Percentiles rank a stretch among this genome's conserved stretches.
These are phyloP conservation scores for Dactylorhiza incarnata DNA, from an alignment of 106 monocot genomes.

Conservation along the genomic window DNA sequence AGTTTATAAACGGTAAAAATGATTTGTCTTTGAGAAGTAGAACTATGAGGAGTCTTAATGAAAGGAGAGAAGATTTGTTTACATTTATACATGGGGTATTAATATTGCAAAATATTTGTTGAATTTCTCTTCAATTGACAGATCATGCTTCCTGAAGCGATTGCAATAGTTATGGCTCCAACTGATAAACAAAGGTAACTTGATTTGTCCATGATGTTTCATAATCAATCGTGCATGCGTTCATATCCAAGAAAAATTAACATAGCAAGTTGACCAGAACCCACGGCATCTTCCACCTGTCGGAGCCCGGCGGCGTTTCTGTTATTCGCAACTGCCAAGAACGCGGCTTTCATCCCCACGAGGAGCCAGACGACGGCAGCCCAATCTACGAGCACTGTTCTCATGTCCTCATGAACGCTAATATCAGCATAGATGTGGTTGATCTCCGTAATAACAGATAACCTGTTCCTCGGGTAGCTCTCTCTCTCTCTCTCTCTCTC, in stretches of 20 bases:
- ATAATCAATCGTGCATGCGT: too few relatives aligned
- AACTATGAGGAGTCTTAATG: too few relatives aligned
- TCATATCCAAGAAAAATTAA: too few relatives aligned
- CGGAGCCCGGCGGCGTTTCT: constrained; percentile 62
- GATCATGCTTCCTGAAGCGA: constrained; percentile 99
- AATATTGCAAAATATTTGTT: neutral
- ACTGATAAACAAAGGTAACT: constrained; percentile 80
- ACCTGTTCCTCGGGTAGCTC: neutral
- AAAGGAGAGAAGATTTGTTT: neutral
- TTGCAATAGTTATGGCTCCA: constrained; percentile 99
- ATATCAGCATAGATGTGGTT: constrained; percentile 57
- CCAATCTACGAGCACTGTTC: constrained; percentile 83
- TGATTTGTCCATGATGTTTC: neutral
- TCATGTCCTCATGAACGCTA: constrained; percentile 75
- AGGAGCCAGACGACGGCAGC: constrained; percentile 66
- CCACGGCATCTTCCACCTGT: constrained; percentile 94
- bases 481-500: neutral
- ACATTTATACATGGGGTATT: neutral
- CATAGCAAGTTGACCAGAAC: constrained; percentile 30
- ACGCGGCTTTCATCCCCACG: constrained; percentile 84
- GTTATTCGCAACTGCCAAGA: constrained; percentile 82
- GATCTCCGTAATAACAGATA: constrained; percentile 53
- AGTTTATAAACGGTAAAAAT: too few relatives aligned
- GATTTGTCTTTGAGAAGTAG: too few relatives aligned
- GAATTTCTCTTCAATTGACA: constrained; percentile 15